phyloP scores from a whole-genome alignment of 257 asterid species.

The Leptodermis oblonga region DNA sequence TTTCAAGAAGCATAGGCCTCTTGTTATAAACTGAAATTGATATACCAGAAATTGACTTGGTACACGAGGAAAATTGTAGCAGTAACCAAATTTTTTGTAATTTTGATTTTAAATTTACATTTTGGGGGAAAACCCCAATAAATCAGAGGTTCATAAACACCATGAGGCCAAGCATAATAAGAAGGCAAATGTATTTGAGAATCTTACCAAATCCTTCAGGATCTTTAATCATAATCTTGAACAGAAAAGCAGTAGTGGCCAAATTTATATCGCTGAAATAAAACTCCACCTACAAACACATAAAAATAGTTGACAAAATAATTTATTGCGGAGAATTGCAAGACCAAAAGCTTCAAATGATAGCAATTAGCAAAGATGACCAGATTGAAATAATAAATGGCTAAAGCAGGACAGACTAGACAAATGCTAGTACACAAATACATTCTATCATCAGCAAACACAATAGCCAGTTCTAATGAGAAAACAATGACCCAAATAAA shows the following conservation, averaged over 20 bases:
- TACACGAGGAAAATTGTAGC: too few relatives aligned
- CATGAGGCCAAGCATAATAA: slow-evolving; percentile 1
- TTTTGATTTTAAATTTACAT: too few relatives aligned
- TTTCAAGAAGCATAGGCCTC: too few relatives aligned
- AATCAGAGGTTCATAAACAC: background rate
- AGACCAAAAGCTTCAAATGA: background rate
- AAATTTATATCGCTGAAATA: slow-evolving; percentile 89
- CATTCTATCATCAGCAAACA: background rate
- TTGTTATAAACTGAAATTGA: too few relatives aligned
- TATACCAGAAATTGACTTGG: too few relatives aligned
- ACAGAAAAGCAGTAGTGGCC: slow-evolving; percentile 86
- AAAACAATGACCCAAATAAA: too few relatives aligned
- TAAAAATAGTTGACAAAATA: background rate
- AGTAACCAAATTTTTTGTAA: too few relatives aligned
- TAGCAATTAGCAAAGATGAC: background rate
- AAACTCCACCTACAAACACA: slow-evolving; percentile 65
- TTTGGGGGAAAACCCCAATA: too few relatives aligned
- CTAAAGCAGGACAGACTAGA: background rate
- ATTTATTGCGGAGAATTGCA: background rate
- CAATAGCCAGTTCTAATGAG: background rate
- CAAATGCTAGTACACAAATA: too few relatives aligned
- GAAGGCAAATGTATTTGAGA: slow-evolving; percentile 10
- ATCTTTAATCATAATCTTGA: slow-evolving; percentile 66
- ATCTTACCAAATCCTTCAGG: slow-evolving; percentile 81
- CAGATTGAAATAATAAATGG: background rate